Evolutionary conservation across 2,329 filamentous ascomycete species (phyloP).

Genomic region (Leptodontidium sp.): DNA sequence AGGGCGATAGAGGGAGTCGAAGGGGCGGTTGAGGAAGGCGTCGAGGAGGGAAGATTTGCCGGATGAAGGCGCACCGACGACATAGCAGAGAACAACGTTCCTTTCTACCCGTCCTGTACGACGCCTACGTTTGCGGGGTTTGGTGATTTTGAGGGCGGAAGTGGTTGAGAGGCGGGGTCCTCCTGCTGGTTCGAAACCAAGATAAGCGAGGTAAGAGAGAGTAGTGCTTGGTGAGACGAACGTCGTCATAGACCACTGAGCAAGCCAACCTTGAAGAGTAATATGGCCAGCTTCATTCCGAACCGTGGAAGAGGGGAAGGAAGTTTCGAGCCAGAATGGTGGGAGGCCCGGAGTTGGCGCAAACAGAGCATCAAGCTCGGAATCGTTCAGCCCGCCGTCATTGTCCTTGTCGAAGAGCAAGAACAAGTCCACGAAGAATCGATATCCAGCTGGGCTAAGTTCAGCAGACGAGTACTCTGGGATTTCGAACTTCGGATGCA

Average conservation of each 20-base stretch:
- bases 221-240: slow-evolving; percentile 96
- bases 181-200: slow-evolving; percentile 88
- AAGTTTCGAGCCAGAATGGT: slow-evolving; percentile 84
- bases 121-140: slow-evolving; percentile 84
- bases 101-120: slow-evolving; percentile 87
- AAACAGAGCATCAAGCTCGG: slow-evolving; percentile 86
- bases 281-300: slow-evolving; percentile 95
- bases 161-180: slow-evolving; percentile 81
- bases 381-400: slow-evolving; percentile 88
- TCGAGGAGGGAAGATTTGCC: slow-evolving; percentile 93
- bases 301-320: slow-evolving; percentile 92
- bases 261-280: slow-evolving; percentile 96
- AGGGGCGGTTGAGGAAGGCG: slow-evolving; percentile 88
- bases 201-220: slow-evolving; percentile 92
- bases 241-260: slow-evolving; percentile 99
- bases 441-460: slow-evolving; percentile 90
- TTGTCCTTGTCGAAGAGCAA: slow-evolving; percentile 97
- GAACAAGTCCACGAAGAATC: slow-evolving; percentile 97
- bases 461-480: slow-evolving; percentile 92
- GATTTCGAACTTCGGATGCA: slow-evolving; percentile 94
- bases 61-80: slow-evolving; percentile 83
- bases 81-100: slow-evolving; percentile 93
- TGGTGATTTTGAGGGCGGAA: slow-evolving; percentile 89
- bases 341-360: slow-evolving; percentile 92
- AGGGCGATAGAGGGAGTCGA: slow-evolving; percentile 83